Evolutionary conservation across 208 protist genomes (phyloP).

Genomic region (Crithidia sp.): DNA sequence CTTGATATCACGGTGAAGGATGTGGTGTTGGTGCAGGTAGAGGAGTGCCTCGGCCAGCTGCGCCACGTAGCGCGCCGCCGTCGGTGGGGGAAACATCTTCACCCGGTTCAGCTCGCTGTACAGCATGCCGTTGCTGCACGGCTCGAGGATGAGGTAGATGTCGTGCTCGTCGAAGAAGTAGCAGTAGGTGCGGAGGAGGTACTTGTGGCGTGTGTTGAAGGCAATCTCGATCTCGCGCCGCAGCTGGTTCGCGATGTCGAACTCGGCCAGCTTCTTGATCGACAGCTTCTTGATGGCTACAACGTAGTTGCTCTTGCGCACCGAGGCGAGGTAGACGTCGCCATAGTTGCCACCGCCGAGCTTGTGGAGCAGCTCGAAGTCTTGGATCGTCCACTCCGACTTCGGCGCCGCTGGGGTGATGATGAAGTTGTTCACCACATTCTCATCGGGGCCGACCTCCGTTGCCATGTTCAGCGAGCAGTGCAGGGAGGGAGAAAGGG

Average conservation of each 20-base stretch:
- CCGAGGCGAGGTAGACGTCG: conserved; percentile 98
- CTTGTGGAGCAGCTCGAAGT: conserved; percentile 96
- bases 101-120: conserved; percentile 96
- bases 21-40: conserved; percentile 97
- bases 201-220: conserved; percentile 97
- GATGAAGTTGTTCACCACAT: conserved; percentile 77
- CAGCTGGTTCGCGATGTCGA: conserved; percentile 97
- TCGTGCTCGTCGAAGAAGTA: conserved; percentile 98
- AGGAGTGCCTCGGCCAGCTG: conserved; percentile 95
- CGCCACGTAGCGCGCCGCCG: conserved; percentile 91
- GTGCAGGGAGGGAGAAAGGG: too few relatives aligned
- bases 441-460: conserved; percentile 57
- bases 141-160: conserved; percentile 99
- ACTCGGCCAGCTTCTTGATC: conserved; percentile 95
- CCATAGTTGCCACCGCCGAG: conserved; percentile 98
- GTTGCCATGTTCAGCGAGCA: conserved; percentile 35
- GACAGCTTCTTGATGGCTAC: conserved; percentile 98
- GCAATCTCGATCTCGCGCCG: conserved; percentile 99
- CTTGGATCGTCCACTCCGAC: conserved; percentile 83
- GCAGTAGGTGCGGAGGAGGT: conserved; percentile 97
- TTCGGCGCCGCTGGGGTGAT: conserved; percentile 62
- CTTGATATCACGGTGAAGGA: conserved; percentile 98
- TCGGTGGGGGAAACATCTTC: conserved; percentile 84
- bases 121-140: conserved; percentile 97
- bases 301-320: conserved; percentile 97